Base-by-base conservation (phyloP, 257 asterid genomes). In the Sherardia arvensis region DNA sequence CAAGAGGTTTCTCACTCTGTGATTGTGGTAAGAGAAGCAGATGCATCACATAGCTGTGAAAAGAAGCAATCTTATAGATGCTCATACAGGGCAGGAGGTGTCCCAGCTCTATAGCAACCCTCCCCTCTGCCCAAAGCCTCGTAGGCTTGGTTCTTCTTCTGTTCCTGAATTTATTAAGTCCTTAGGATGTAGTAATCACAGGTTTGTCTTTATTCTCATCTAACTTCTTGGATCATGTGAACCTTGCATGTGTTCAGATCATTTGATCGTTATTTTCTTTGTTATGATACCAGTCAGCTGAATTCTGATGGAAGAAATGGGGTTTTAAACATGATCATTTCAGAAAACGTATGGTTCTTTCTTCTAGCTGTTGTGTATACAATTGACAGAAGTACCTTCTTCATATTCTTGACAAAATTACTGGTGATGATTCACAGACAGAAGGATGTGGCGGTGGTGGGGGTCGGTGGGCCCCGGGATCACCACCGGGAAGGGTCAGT, bases 41-140 rank as follows among this genome's bases (percentile, higher is more conserved):
- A 83, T 77, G 87, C 85, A 80, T 76, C 87, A 72, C 72, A 67
- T 78, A 32, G 59, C 78, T 59, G 78, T 72, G 40, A 84, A 81
- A 47, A 66, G 64, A 47, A 66, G 62, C 69, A 73, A 76, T 29
- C 33, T 74, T 61, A 47, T 58, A 53, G 82, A 20, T 53, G 58
- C 56, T 49, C 56, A 71, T 27, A 51, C 76, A 48, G 67, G 55
- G 61, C 32, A 69, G 56, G 56, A n/a, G 56, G 76, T 77, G 33
- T 66, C 55, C 69, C 62, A 64, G 53, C 76, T 45, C 26, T 77
- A 69, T 20, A 66, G 67, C 28, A 62, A 77, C 67, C 71, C 68
- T 60, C 88, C 82, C 29, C 28, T 82, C 49, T 84, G 88, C 70
- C 88, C 95, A 22, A 86, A 86, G 77, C 91, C 95, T 32, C 85